Evolutionary conservation across 805 yeast genomes (phyloP), one percentile per base, ranked within the genome.

Genomic region (Wickerhamiella bombiphila): DNA sequence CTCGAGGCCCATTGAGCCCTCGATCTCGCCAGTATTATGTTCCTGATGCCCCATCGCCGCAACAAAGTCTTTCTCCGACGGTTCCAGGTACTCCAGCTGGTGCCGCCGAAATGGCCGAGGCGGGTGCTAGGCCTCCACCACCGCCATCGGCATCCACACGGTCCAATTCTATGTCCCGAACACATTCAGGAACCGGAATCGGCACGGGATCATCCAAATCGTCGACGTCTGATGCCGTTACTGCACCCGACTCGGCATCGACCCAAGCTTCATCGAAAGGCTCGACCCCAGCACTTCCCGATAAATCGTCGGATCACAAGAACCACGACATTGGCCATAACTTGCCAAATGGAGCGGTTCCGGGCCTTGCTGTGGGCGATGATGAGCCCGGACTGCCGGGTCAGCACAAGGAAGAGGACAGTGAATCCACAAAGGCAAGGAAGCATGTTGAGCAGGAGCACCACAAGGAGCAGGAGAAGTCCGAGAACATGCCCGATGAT

Each of bases 351-450:
- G 39, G 31, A 9, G 46, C 47, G 19, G 49, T 44, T 2, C 54
- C 54, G 7, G 54, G 54, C 3, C 41, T 50, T 18, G 46, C 44
- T 2, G 22, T 44, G 8, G 52, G 52, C 25, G 43, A 42, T 35
- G 35, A 34, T 6, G 50, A 48, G 24, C 50, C 52, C 8, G 35
- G 37, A 16, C 42, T 46, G 5, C 52, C 50, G 5, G 50, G 50
- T 20, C 42, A n/a, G n/a, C n/a, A 43, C 32, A 21, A 37, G n/a
- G 15, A 9, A n/a, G 14, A 18, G 6, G 29, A 28, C 13, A 22
- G 15, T 5, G 26, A 28, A 13, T 11, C 30, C 4, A 20, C 25
- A 25, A 14, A 14, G n/a, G n/a, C 35, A 15, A n/a, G n/a, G n/a
- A 32, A 32, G 25, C 14, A 14, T 21, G 17, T 8, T n/a, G 29